These are phyloP conservation scores for Larix sibirica DNA, from an alignment of 83 land plant genomes.

Conservation along the genomic window DNA sequence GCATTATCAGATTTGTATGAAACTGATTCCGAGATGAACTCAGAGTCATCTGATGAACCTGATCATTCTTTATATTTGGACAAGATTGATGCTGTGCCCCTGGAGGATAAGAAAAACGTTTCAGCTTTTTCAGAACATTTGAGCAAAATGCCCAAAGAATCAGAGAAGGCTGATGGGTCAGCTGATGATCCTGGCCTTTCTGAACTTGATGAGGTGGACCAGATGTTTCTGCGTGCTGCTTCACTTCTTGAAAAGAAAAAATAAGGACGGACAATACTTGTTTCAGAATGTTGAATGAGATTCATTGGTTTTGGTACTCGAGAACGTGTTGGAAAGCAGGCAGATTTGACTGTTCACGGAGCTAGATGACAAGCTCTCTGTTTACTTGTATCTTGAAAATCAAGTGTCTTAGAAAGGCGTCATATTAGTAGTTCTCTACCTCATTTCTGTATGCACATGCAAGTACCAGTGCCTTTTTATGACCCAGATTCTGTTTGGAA, in stretches of 20 bases:
- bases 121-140: conserved; percentile 50
- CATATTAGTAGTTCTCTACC: too few species aligned
- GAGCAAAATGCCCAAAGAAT: conserved; percentile 31
- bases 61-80: conserved; percentile 42
- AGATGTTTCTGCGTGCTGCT: conserved; percentile 50
- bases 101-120: conserved; percentile 13
- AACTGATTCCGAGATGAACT: conserved; percentile 50
- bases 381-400: too few species aligned
- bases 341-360: not conserved
- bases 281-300: not conserved
- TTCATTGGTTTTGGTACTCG: not conserved
- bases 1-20: conserved; percentile 68
- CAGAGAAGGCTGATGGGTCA: conserved; percentile 19
- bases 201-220: conserved; percentile 64
- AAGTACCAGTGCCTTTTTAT: too few species aligned
- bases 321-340: not conserved
- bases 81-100: conserved; percentile 38
- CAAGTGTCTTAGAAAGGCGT: not conserved
- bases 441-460: too few species aligned
- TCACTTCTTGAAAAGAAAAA: conserved; percentile 52
- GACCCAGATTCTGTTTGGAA: too few species aligned
- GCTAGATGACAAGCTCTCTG: not conserved
- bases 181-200: conserved; percentile 20
- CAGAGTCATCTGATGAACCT: conserved; percentile 17
- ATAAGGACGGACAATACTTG: not conserved